Percentiles rank a stretch among this genome's conserved stretches.
phyloP scores from a whole-genome alignment of 371 early-diverging fungal species.

The Mucor indicus region DNA sequence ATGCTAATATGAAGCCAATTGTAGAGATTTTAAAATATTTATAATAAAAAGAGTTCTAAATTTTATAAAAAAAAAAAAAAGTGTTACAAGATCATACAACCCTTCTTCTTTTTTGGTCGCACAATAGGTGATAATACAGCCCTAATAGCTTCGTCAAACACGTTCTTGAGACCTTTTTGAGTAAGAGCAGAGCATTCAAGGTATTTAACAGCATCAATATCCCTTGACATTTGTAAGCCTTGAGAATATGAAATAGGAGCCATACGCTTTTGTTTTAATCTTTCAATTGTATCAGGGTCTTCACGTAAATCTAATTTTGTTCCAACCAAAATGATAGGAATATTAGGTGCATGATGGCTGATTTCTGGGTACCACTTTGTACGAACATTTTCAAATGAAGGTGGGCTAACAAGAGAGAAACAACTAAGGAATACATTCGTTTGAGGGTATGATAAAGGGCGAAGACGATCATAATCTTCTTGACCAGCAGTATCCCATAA shows the following conservation, averaged over 20 bases:
- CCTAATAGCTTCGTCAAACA: slow-evolving; percentile 97
- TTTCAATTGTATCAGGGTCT: slow-evolving; percentile 85
- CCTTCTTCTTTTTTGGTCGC: slow-evolving; percentile 59
- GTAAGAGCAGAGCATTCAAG: slow-evolving; percentile 99
- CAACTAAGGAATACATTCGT: slow-evolving; percentile 92
- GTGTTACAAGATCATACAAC: slow-evolving; percentile 67
- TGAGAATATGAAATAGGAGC: slow-evolving; percentile 88
- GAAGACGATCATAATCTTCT: slow-evolving; percentile 96
- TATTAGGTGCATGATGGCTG: slow-evolving; percentile 91
- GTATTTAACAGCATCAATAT: slow-evolving; percentile 89
- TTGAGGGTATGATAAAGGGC: slow-evolving; percentile 94
- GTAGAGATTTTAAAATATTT: slow-evolving; percentile 32
- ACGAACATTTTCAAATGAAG: slow-evolving; percentile 90
- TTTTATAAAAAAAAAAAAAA: background rate
- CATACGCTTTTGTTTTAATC: slow-evolving; percentile 85
- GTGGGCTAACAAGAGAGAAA: slow-evolving; percentile 85
- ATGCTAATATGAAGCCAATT: slow-evolving; percentile 54
- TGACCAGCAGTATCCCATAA: slow-evolving; percentile 99
- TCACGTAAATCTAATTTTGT: slow-evolving; percentile 98
- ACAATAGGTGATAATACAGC: slow-evolving; percentile 82
- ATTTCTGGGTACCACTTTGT: slow-evolving; percentile 96
- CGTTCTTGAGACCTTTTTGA: slow-evolving; percentile 96
- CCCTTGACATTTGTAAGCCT: slow-evolving; percentile 88
- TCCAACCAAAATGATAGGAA: slow-evolving; percentile 96
- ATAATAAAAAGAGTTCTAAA: too few relatives aligned